Evolutionary conservation across 768 basidiomycete species (phyloP).

Genomic region (Pisolithus sp.): DNA sequence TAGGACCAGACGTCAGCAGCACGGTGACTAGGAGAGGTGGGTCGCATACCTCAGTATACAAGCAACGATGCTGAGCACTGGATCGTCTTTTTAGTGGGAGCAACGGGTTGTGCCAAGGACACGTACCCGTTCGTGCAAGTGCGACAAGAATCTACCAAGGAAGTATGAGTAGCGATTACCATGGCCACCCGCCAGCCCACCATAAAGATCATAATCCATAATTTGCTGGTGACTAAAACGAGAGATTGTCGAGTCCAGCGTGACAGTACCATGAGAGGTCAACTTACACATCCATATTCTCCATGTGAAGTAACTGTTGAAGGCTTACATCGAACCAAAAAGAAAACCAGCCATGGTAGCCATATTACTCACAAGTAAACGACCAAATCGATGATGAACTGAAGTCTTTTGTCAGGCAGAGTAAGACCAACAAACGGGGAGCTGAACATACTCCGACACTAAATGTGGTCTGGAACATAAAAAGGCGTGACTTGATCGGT

Average conservation of each 20-base stretch:
- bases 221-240: background rate
- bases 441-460: background rate
- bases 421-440: background rate
- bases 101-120: background rate
- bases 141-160: background rate
- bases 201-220: conserved; percentile 5
- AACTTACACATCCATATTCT: conserved; percentile 6
- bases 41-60: background rate
- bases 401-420: background rate
- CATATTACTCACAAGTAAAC: conserved; percentile 3
- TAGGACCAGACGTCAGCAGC: background rate
- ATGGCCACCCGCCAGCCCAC: background rate
- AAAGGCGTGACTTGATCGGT: background rate
- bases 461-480: background rate
- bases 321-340: background rate
- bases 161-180: background rate
- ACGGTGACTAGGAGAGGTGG: background rate
- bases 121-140: background rate
- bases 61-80: conserved; percentile 1
- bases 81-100: background rate
- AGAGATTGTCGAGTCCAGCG: background rate
- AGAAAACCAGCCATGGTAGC: background rate
- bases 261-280: background rate
- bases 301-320: conserved; percentile 7
- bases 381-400: conserved; percentile 4